Percentiles rank a stretch among this genome's conserved stretches.
Conservation (phyloP, 805 yeast genomes). For the Saturnispora mendoncae region DNA sequence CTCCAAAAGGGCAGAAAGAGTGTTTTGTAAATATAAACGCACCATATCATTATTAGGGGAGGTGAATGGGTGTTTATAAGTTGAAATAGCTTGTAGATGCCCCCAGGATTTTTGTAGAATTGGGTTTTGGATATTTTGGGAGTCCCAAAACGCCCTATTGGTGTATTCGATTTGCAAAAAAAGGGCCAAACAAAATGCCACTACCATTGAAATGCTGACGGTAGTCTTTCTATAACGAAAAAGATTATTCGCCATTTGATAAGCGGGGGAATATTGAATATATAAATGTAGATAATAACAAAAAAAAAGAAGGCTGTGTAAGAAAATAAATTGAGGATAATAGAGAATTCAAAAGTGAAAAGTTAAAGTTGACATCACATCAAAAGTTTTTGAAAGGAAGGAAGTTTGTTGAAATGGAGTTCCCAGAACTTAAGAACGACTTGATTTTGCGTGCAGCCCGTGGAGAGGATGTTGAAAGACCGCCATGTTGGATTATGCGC, state of each 20-base stretch:
- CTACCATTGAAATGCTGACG: slow-evolving; percentile 44
- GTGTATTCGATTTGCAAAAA: slow-evolving; percentile 29
- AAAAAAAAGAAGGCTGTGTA: slow-evolving; percentile 1
- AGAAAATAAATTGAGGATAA: not conserved
- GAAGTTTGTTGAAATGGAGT: slow-evolving; percentile 28
- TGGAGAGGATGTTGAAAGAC: slow-evolving; percentile 88
- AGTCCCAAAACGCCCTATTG: slow-evolving; percentile 10
- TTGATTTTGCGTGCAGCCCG: slow-evolving; percentile 84
- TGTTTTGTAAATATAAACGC: slow-evolving; percentile 49
- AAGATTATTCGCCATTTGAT: not conserved
- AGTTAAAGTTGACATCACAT: no score
- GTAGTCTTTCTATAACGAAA: slow-evolving; percentile 64
- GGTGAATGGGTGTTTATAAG: slow-evolving; percentile 66
- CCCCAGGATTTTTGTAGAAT: slow-evolving; percentile 46
- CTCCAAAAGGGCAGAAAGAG: not conserved
- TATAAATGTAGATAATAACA: not conserved
- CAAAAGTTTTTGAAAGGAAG: no score
- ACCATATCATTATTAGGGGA: slow-evolving; percentile 70
- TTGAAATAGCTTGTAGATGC: slow-evolving; percentile 62
- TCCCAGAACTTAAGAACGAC: slow-evolving; percentile 81
- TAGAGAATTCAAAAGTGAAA: not conserved
- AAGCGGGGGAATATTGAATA: not conserved
- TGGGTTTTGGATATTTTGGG: not conserved
- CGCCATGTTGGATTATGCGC: slow-evolving; percentile 97
- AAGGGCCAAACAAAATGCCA: slow-evolving; percentile 38